Percentiles rank a stretch among this genome's conserved stretches.
phyloP scores from a whole-genome alignment of 108 stramenopile species.

The Skeletonema menzelii region DNA sequence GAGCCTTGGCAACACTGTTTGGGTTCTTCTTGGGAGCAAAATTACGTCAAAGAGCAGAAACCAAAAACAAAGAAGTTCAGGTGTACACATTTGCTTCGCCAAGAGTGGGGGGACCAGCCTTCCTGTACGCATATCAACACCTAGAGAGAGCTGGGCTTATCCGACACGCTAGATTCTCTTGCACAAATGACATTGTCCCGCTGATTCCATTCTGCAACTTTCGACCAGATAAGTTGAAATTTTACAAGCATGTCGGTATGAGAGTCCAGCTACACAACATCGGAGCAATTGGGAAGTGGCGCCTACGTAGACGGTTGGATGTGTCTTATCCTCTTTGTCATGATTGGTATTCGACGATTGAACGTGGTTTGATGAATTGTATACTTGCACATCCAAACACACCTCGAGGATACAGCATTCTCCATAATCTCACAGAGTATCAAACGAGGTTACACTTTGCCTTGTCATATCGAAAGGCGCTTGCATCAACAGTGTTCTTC shows the following conservation, averaged over 20 bases:
- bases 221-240: neutral
- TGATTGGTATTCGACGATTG: conserved; percentile 2
- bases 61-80: conserved; percentile 3
- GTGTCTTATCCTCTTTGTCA: conserved; percentile 18
- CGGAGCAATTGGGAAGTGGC: conserved; percentile 17
- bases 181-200: conserved; percentile 7
- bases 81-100: conserved; percentile 25
- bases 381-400: conserved; percentile 18
- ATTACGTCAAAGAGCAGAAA: neutral
- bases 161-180: conserved; percentile 24
- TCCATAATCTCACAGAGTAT: conserved; percentile 9
- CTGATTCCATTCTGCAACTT: conserved; percentile 19
- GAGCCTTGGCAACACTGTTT: conserved; percentile 47
- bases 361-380: conserved; percentile 16
- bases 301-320: conserved; percentile 12
- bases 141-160: conserved; percentile 19
- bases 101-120: conserved; percentile 17
- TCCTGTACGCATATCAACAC: conserved; percentile 23
- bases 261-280: conserved; percentile 12
- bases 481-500: conserved; percentile 17
- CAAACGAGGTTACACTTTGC: conserved; percentile 28
- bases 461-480: conserved; percentile 5
- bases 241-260: conserved; percentile 20
- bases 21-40: conserved; percentile 30
- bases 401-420: neutral